Base-by-base conservation (phyloP, 1,284 basidiomycete species). In the Ganoderma sinense region DNA sequence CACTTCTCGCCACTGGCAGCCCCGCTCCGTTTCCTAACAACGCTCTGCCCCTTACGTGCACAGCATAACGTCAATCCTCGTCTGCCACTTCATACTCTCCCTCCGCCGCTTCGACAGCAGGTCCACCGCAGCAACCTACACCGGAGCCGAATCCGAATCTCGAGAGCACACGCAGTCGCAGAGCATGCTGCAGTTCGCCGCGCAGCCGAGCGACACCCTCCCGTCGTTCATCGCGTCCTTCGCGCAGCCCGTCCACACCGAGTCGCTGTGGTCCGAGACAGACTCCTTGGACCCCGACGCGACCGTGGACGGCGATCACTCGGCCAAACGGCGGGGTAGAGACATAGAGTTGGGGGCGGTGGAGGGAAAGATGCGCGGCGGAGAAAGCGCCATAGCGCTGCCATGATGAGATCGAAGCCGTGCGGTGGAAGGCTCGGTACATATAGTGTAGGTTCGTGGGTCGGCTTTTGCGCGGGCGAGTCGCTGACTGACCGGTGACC, bases 11-110 rank as follows among this genome's bases (percentile, higher is more conserved):
- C 48, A 4, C 1, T 14, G 29, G 16, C n/a, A 2, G 14, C 2
- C 2, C 29, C 8, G 3, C 16, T 16, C 53, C 26, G 11, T 55
- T 0, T 18, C 14, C 53, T 55, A 14, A 31, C 5, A 2, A 18
- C 23, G 48, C 48, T 23, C 36, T 11, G 36, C 36, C 36, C 18
- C 16, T 56, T 4, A 29, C 51, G 11, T 26, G 14, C 51, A 5
- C 53, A 56, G 53, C 29, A 33, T 56, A 36, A n/a, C 36, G 6
- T 60, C 59, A 5, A 20, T 60, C 59, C 59, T 60, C 23, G 59
- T 60, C 11, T 60, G 36, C 23, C 59, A 41, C 39, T 60, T 60
- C 36, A 39, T 60, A 7, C 33, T 60, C n/a, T 33, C n/a, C 39
- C 36, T 60, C 16, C 59, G 36, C 23, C 31, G 39, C 4, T 23